A percentile compares a stretch with the other conserved stretches of the same genome.
Conservation (phyloP, 75 land plant genomes). For the Pseudotsuga menziesii region DNA sequence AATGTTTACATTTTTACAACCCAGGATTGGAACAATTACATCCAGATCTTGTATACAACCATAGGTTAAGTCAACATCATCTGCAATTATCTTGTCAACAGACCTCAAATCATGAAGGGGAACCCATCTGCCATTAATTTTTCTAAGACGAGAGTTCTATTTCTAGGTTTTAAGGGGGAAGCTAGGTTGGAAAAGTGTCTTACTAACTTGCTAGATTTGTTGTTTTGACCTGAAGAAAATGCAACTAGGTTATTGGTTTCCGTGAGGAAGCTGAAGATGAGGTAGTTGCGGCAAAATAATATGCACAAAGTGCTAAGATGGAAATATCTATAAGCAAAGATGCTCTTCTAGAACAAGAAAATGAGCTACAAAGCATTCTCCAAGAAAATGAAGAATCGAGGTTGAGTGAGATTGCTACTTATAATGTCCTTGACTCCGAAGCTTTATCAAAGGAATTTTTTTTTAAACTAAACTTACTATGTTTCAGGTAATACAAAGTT, state of each 20-base stretch:
- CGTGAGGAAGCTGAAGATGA: constrained; percentile 34
- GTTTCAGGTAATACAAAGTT: too few relatives aligned
- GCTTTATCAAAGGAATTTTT: too few relatives aligned
- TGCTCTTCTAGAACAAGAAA: constrained; percentile 49
- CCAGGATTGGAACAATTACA: constrained; percentile 24
- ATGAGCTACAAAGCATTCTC: constrained; percentile 33
- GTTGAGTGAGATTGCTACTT: constrained; percentile 31
- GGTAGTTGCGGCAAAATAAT: constrained; percentile 26
- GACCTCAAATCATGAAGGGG: too few relatives aligned
- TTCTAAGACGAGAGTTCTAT: too few relatives aligned
- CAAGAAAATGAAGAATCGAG: constrained; percentile 52
- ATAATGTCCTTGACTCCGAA: too few relatives aligned
- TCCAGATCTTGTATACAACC: constrained; percentile 54
- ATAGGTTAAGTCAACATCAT: constrained; percentile 37
- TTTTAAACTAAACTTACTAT: too few relatives aligned
- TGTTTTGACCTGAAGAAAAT: not conserved
- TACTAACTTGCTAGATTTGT: too few relatives aligned
- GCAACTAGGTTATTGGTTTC: constrained; percentile 15
- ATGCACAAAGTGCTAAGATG: constrained; percentile 31
- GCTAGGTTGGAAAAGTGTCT: too few relatives aligned
- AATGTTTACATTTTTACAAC: constrained; percentile 29
- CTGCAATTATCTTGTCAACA: too few relatives aligned
- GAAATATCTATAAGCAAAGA: constrained; percentile 49
- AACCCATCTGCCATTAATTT: too few relatives aligned
- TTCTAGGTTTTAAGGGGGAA: too few relatives aligned